A percentile compares a stretch with the other conserved stretches of the same genome.
phyloP scores from a whole-genome alignment of 441 rosid genomes.

The Croton laevigatus region DNA sequence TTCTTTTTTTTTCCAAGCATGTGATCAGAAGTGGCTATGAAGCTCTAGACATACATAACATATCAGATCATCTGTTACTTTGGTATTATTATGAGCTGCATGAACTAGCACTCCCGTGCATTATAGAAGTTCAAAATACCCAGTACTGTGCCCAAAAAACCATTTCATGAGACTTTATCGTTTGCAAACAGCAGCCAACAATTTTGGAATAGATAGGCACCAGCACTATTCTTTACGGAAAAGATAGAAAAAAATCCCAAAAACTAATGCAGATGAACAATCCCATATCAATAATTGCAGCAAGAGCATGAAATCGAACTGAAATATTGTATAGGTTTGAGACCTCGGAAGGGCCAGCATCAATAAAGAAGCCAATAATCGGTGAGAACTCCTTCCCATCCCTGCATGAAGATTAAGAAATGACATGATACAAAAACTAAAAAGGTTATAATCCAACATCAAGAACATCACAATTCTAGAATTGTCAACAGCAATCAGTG shows the following conservation, averaged over 20 bases:
- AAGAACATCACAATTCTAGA: background rate
- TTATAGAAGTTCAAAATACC: background rate
- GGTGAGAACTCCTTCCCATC: slow-evolving; percentile 87
- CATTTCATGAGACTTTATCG: background rate
- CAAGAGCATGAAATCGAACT: background rate
- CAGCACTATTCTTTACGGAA: background rate
- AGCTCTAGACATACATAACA: background rate
- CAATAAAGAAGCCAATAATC: slow-evolving; percentile 63
- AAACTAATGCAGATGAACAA: background rate
- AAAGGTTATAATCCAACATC: background rate
- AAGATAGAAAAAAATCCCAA: background rate
- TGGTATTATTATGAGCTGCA: background rate
- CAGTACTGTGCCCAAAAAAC: background rate
- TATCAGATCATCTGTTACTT: slow-evolving; percentile 1
- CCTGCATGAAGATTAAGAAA: slow-evolving; percentile 31
- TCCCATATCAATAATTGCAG: background rate
- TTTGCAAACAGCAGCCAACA: background rate
- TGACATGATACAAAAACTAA: background rate
- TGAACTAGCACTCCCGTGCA: background rate
- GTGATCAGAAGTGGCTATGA: background rate
- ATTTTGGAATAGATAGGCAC: background rate
- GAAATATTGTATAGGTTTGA: background rate
- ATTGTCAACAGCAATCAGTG: background rate
- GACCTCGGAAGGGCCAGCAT: slow-evolving; percentile 65
- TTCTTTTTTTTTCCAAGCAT: background rate